Conservation (phyloP, 2,329 filamentous ascomycete species). For the Seiridium unicorne region DNA sequence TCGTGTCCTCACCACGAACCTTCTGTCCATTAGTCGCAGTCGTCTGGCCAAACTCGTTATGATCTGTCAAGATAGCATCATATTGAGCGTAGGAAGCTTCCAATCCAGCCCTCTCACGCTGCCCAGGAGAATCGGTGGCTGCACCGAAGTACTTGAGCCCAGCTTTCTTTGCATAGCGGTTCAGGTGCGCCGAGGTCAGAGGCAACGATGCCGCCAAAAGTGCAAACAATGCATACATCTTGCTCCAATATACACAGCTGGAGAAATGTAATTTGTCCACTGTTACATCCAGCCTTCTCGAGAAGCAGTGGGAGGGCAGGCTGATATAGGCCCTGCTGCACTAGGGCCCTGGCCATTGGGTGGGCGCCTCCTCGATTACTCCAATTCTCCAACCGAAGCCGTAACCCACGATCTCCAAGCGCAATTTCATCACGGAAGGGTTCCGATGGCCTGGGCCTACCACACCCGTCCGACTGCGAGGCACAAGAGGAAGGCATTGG, state of each 20-base stretch:
- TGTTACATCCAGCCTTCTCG: too few species aligned
- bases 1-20: slow-evolving; percentile 18
- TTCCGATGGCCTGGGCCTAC: background rate
- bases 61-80: slow-evolving; percentile 49
- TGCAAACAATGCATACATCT: slow-evolving; percentile 19
- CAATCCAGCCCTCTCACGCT: slow-evolving; percentile 40
- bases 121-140: slow-evolving; percentile 51
- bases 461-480: background rate
- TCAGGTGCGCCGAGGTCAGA: slow-evolving; percentile 36
- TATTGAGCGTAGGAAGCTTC: slow-evolving; percentile 53
- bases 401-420: background rate
- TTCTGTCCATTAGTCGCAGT: slow-evolving; percentile 60
- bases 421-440: background rate
- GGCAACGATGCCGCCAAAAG: slow-evolving; percentile 26
- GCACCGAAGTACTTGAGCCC: slow-evolving; percentile 61
- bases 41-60: slow-evolving; percentile 58
- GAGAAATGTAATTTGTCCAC: too few species aligned
- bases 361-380: background rate
- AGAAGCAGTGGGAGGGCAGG: background rate
- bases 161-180: slow-evolving; percentile 48
- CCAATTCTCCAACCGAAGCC: background rate
- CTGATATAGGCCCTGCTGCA: background rate
- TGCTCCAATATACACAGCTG: background rate
- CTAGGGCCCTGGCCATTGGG: background rate
- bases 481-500: background rate